Conservation (phyloP, 2,329 filamentous ascomycete genomes). For the Aspergillus glaucus region DNA sequence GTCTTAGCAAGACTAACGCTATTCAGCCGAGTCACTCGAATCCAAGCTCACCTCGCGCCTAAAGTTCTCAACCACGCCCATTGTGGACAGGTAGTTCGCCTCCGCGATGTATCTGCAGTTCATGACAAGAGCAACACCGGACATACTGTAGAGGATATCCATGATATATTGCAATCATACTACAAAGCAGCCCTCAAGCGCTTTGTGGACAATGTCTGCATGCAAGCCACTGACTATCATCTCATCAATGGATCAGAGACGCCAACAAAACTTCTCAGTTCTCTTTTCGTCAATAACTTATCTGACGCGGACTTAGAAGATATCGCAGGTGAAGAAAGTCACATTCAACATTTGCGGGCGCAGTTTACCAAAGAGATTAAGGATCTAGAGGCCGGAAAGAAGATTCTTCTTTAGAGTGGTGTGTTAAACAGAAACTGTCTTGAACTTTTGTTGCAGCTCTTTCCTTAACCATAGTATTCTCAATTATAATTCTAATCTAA, state of each 20-base stretch:
- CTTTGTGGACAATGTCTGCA: slow-evolving; percentile 58
- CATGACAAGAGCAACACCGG: slow-evolving; percentile 8
- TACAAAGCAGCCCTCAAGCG: slow-evolving; percentile 56
- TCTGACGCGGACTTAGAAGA: slow-evolving; percentile 44
- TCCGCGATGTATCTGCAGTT: neutral
- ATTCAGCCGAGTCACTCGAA: neutral
- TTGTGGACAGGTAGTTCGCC: neutral
- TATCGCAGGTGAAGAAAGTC: slow-evolving; percentile 54
- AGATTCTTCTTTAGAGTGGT: slow-evolving; percentile 15
- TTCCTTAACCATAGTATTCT: too few relatives aligned
- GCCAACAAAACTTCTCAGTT: slow-evolving; percentile 50
- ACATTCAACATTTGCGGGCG: slow-evolving; percentile 35
- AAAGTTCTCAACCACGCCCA: neutral
- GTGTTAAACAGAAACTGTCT: neutral
- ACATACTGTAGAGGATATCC: slow-evolving; percentile 43
- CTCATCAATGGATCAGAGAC: slow-evolving; percentile 47
- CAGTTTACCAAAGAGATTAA: slow-evolving; percentile 43
- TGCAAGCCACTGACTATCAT: slow-evolving; percentile 51
- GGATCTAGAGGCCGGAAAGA: slow-evolving; percentile 37
- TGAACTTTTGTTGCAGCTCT: neutral
- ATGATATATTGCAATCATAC: slow-evolving; percentile 55
- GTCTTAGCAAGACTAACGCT: neutral
- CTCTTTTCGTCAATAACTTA: slow-evolving; percentile 46
- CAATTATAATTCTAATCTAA: too few relatives aligned
- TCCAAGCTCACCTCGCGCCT: neutral